Evolutionary conservation across 345 rosid species (phyloP).

Genomic region (Clausena lansium): DNA sequence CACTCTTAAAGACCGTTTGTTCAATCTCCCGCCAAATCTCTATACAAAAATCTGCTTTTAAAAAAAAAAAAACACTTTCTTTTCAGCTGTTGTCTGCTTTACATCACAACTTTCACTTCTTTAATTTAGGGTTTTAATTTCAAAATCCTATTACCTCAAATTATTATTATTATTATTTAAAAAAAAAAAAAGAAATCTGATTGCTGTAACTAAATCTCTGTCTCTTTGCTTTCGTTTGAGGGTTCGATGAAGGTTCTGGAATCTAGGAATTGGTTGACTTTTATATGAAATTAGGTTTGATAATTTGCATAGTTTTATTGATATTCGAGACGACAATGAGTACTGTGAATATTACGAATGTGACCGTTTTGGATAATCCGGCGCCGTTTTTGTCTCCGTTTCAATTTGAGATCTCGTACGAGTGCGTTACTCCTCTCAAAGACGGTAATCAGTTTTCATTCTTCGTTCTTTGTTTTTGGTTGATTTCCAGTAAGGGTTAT

Average conservation of each 20-base stretch:
- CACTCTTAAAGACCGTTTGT: background rate
- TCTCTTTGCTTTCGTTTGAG: background rate
- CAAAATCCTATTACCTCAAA: background rate
- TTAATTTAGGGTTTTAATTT: background rate
- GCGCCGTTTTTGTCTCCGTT: constrained; percentile 78
- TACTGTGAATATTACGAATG: constrained; percentile 84
- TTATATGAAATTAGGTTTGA: background rate
- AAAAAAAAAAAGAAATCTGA: background rate
- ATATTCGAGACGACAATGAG: constrained; percentile 48
- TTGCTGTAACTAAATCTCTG: background rate
- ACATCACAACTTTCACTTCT: background rate
- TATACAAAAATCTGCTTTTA: too few relatives aligned
- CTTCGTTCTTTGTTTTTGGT: background rate
- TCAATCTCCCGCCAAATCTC: constrained; percentile 6
- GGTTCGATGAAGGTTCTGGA: constrained; percentile 17
- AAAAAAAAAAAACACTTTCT: too few relatives aligned
- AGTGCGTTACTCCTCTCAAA: constrained; percentile 84
- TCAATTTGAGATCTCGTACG: constrained; percentile 95
- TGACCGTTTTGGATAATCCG: constrained; percentile 78
- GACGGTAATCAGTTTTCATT: constrained; percentile 49
- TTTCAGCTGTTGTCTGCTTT: constrained; percentile 2
- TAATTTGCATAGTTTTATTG: background rate
- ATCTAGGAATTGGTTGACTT: background rate
- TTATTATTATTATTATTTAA: too few relatives aligned
- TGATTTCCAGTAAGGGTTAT: background rate